These are phyloP conservation scores for Pholiota microspora DNA, from an alignment of 768 basidiomycete genomes.

Conservation along the genomic window DNA sequence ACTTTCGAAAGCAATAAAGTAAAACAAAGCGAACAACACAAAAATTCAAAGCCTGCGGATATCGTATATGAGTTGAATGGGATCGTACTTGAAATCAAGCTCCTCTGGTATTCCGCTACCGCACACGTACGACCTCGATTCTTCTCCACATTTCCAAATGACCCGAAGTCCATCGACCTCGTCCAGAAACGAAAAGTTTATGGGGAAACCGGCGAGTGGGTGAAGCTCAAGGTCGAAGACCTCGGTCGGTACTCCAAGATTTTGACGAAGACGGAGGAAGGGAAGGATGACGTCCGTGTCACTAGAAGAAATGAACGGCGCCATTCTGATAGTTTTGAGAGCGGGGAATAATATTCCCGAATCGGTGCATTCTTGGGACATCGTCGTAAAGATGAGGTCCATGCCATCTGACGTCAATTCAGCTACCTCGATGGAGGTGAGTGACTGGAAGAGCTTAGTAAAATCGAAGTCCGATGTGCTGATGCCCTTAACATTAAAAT, in stretches of 20 bases:
- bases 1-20: not conserved
- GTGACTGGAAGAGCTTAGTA: not conserved
- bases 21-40: too few species aligned
- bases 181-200: slow-evolving; percentile 2
- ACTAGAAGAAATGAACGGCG: not conserved
- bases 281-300: slow-evolving; percentile 1
- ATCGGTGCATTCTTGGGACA: not conserved
- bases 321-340: not conserved
- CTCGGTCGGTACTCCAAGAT: not conserved
- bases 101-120: slow-evolving; percentile 3
- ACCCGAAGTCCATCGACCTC: slow-evolving; percentile 2
- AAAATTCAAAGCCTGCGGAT: not conserved
- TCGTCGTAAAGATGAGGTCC: not conserved
- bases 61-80: slow-evolving; percentile 1
- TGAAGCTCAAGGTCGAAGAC: not conserved
- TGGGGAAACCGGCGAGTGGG: slow-evolving; percentile 1
- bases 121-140: not conserved
- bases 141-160: not conserved
- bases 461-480: not conserved
- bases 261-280: slow-evolving; percentile 2
- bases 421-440: not conserved
- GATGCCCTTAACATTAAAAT: not conserved
- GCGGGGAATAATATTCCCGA: not conserved
- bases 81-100: slow-evolving; percentile 6
- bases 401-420: slow-evolving; percentile 5